Evolutionary conservation across 805 yeast species (phyloP), one percentile per base, ranked within the genome.

Genomic region (Hemisphaericaspora nanyangensis): DNA sequence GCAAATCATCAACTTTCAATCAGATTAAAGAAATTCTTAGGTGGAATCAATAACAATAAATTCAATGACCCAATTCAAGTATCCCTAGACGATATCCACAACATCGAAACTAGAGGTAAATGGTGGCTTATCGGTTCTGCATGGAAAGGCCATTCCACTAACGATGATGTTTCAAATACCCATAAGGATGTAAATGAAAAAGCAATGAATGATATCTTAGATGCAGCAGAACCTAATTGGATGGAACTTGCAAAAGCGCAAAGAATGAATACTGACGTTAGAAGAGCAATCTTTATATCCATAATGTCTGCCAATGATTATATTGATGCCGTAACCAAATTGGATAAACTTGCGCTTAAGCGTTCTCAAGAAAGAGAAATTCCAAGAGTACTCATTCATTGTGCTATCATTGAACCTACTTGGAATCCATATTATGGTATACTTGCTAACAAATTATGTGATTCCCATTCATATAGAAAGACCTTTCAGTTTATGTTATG

Each of bases 81-180:
- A 0, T 67, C 86, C 3, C 65, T 91, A 16, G 81, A 79, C 33
- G 99, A 93, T 63, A 88, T 93, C 41, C 79, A 76, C 35, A 79
- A 77, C 44, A 73, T 87, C 17, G 85, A 82, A 11, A 77, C 82
- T 1, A 79, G 80, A 47, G 99, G 99, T 41, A 93, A 91, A 61
- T 93, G 99, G 99, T 93, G 99, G 99, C 70, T 93, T 24, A 91
- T 93, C 22, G 99, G 99, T 35, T 86, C 98, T 1, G 96, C 99
- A 0, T 93, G 97, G 96, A 86, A 80, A 53, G 96, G 96, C 3
- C 64, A 68, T 39, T 70, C 62, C 31, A 46, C 37, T 11, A 42
- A 38, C 16, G 10, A 18, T 8, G 37, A 16, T n/a, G 4, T 17
- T 12, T n/a, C 34, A 12, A n/a, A 16, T 3, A 11, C 16, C 4